These are phyloP conservation scores for Blechomonas ayalai DNA, from an alignment of 208 protist genomes.

Conservation along the genomic window DNA sequence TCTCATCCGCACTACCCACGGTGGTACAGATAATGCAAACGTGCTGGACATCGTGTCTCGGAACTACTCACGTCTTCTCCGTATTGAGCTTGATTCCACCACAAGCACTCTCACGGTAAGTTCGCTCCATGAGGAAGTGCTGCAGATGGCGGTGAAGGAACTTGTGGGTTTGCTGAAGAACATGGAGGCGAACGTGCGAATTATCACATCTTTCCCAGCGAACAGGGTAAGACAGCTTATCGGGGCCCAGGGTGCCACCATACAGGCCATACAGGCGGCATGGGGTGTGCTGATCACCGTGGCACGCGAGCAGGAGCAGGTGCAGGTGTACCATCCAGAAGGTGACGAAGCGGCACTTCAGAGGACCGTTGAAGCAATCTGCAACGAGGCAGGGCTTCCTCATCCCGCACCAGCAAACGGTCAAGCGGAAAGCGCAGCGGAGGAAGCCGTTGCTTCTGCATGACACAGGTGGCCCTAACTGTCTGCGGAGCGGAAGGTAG, in stretches of 20 bases:
- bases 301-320: constrained; percentile 14
- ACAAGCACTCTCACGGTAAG: constrained; percentile 15
- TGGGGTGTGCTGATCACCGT: constrained; percentile 35
- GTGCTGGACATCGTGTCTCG: constrained; percentile 19
- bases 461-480: no score
- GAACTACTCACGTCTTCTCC: constrained; percentile 18
- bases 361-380: constrained; percentile 16
- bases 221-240: constrained; percentile 16
- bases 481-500: background rate
- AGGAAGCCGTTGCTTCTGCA: no score
- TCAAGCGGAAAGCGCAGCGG: no score
- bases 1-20: constrained; percentile 11
- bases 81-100: constrained; percentile 34
- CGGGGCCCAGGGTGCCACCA: constrained; percentile 17
- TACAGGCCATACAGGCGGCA: constrained; percentile 20
- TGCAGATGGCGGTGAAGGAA: constrained; percentile 15
- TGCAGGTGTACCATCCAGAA: constrained; percentile 26
- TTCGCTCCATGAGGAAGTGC: constrained; percentile 19
- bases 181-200: constrained; percentile 17
- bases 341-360: constrained; percentile 25
- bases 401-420: no score
- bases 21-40: constrained; percentile 2
- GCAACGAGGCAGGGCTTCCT: no score
- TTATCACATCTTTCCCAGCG: constrained; percentile 18
- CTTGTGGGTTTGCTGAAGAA: constrained; percentile 12